Evolutionary conservation across 2,329 filamentous ascomycete species (phyloP).

Genomic region (Alternaria sp.): DNA sequence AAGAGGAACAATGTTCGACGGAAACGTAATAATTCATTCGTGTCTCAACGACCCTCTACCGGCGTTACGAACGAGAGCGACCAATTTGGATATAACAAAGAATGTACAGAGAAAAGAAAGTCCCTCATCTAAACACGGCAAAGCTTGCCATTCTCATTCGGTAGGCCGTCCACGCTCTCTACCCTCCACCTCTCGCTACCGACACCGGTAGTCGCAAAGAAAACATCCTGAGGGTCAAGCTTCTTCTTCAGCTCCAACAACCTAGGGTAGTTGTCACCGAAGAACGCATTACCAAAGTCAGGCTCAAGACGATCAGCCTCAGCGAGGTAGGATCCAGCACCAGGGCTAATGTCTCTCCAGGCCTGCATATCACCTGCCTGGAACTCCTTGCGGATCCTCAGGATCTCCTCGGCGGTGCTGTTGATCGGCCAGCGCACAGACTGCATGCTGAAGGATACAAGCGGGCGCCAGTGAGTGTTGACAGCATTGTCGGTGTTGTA

Average conservation of each 20-base stretch:
- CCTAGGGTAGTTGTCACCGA: constrained; percentile 39
- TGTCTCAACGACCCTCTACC: too few species aligned
- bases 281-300: constrained; percentile 42
- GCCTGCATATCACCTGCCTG: constrained; percentile 35
- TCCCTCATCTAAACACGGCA: constrained; percentile 29
- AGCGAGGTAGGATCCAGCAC: constrained; percentile 38
- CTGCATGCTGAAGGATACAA: constrained; percentile 37
- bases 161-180: constrained; percentile 41
- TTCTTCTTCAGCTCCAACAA: constrained; percentile 39
- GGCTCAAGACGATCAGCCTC: constrained; percentile 44
- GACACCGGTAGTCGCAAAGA: constrained; percentile 42
- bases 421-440: constrained; percentile 44
- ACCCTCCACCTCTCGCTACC: constrained; percentile 46
- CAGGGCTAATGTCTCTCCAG: constrained; percentile 43
- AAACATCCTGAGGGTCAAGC: constrained; percentile 44
- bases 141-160: constrained; percentile 46
- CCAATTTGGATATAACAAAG: too few species aligned
- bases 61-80: too few species aligned
- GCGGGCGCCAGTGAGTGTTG: constrained; percentile 37
- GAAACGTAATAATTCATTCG: too few species aligned
- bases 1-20: too few species aligned
- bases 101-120: neutral
- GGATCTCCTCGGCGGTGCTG: constrained; percentile 32
- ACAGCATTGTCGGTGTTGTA: constrained; percentile 40
- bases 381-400: constrained; percentile 35